Evolutionary conservation across 345 rosid genomes (phyloP).

Genomic region (Melastoma malabathricum): DNA sequence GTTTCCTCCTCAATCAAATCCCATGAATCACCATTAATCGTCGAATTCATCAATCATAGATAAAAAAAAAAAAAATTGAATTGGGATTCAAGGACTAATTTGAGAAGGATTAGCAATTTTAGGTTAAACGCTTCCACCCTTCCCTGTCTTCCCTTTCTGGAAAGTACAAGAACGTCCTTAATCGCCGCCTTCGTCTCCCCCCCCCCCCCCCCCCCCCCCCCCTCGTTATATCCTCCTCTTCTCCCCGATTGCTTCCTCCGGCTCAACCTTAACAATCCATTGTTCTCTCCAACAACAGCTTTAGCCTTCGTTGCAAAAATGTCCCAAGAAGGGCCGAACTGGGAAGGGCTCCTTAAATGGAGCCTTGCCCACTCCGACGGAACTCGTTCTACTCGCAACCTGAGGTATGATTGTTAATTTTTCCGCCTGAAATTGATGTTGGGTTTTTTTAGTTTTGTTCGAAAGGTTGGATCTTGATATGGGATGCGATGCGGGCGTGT

Average conservation of each 20-base stretch:
- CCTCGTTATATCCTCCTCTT: background rate
- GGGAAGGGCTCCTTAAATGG: slow-evolving; percentile 95
- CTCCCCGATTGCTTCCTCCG: background rate
- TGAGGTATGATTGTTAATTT: slow-evolving; percentile 27
- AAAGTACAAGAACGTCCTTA: too few relatives aligned
- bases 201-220: background rate
- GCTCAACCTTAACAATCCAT: background rate
- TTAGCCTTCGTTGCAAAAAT: slow-evolving; percentile 15
- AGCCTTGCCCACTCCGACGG: slow-evolving; percentile 84
- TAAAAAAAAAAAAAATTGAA: background rate
- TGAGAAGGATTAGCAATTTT: too few relatives aligned
- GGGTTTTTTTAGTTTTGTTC: background rate
- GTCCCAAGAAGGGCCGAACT: slow-evolving; percentile 73
- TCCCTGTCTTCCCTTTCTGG: too few relatives aligned
- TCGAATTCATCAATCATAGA: background rate
- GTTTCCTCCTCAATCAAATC: too few relatives aligned
- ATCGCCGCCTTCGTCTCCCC: too few relatives aligned
- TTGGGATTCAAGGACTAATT: background rate
- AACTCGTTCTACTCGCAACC: slow-evolving; percentile 34
- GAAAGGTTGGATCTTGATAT: background rate
- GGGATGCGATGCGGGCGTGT: background rate
- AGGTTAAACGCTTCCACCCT: too few relatives aligned
- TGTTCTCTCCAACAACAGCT: background rate
- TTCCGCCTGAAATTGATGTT: background rate
- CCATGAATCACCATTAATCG: background rate